Evolutionary conservation across 2,329 filamentous ascomycete species (phyloP).

Genomic region (Colletotrichum magnum): DNA sequence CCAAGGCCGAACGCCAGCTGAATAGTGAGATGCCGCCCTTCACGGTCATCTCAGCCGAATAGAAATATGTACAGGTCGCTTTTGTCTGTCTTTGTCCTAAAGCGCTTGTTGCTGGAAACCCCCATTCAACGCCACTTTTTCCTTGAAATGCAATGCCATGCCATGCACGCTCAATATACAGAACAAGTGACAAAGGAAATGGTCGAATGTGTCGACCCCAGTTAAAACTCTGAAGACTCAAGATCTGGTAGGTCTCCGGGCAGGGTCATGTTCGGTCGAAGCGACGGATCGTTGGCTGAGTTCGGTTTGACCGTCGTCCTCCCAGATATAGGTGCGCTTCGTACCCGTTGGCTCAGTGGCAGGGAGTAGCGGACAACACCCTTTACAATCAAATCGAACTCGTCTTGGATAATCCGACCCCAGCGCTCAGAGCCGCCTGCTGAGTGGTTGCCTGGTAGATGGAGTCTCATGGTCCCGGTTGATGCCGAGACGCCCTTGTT

Average conservation of each 20-base stretch:
- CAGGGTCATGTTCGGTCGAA: constrained; percentile 54
- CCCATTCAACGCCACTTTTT: constrained; percentile 37
- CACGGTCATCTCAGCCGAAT: constrained; percentile 7
- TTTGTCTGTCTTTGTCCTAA: constrained; percentile 36
- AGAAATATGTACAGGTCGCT: constrained; percentile 38
- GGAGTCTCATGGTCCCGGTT: constrained; percentile 85
- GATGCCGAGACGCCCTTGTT: constrained; percentile 80
- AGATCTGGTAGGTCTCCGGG: constrained; percentile 32
- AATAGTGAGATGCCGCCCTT: constrained; percentile 20
- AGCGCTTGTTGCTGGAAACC: constrained; percentile 34
- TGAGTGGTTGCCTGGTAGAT: constrained; percentile 89
- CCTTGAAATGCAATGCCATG: constrained; percentile 44
- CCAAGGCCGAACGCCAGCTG: constrained; percentile 22
- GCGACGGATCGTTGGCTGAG: constrained; percentile 68
- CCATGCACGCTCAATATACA: constrained; percentile 57
- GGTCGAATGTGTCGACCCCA: constrained; percentile 40
- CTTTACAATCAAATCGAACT: constrained; percentile 93
- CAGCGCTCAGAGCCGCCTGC: constrained; percentile 88
- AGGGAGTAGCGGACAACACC: constrained; percentile 89
- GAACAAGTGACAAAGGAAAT: constrained; percentile 44
- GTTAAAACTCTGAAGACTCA: constrained; percentile 16
- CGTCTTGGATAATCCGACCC: constrained; percentile 91
- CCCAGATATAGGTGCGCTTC: constrained; percentile 72
- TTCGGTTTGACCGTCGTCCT: constrained; percentile 74
- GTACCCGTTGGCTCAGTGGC: constrained; percentile 71